A percentile compares a stretch with the other conserved stretches of the same genome.
Evolutionary conservation across 768 basidiomycete species (phyloP).

Genomic region (Lactarius akahatsu): DNA sequence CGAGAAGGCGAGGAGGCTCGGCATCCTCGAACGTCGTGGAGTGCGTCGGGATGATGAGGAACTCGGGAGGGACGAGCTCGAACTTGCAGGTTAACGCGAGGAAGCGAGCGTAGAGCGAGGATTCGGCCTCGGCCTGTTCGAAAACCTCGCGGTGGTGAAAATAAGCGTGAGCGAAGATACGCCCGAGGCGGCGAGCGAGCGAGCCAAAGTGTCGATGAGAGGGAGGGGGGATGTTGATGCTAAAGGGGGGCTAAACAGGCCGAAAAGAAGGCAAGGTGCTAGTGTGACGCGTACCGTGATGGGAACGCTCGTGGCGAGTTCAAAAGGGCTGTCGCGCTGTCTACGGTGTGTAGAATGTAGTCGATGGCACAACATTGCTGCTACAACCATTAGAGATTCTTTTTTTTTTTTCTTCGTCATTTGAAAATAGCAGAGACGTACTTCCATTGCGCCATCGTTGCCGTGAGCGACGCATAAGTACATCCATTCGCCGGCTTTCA

Average conservation of each 20-base stretch:
- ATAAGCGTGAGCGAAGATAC: conserved; percentile 96
- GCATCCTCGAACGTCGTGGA: conserved; percentile 36
- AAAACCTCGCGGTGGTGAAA: conserved; percentile 92
- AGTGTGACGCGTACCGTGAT: conserved; percentile 57
- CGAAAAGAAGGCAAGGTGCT: conserved; percentile 1
- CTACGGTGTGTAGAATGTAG: conserved; percentile 90
- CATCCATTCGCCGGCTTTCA: conserved; percentile 99
- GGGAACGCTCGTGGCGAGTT: conserved; percentile 92
- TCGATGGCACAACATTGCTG: conserved; percentile 97
- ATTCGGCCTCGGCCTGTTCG: conserved; percentile 88
- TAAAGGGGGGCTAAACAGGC: conserved; percentile 35
- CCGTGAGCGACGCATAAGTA: conserved; percentile 96
- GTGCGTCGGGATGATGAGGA: conserved; percentile 72
- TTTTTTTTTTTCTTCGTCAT: not conserved
- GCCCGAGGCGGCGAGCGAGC: conserved; percentile 84
- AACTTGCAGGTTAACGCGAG: conserved; percentile 77
- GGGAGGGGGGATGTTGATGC: conserved; percentile 75
- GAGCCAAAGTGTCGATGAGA: conserved; percentile 89
- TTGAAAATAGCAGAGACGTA: conserved; percentile 35
- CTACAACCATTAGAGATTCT: conserved; percentile 9
- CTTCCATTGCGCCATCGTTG: conserved; percentile 84
- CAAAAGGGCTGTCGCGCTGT: conserved; percentile 88
- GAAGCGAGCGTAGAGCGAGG: conserved; percentile 87
- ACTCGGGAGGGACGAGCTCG: conserved; percentile 77
- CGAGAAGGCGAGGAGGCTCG: conserved; percentile 27